Evolutionary conservation across 140 eudicot species (phyloP).

Genomic region (Stevia rebaudiana): DNA sequence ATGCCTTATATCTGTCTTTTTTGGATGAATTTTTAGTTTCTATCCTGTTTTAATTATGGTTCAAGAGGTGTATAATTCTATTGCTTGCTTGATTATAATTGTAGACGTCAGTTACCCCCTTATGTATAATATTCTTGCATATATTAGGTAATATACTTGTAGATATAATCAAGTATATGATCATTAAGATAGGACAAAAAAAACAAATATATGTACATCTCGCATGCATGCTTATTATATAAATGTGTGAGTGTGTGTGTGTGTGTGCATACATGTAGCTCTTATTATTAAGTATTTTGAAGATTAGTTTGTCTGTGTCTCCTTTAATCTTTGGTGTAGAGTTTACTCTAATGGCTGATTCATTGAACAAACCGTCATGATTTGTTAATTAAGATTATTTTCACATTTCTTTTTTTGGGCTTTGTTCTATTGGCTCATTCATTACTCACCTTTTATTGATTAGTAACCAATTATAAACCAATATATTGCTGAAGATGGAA

Average conservation of each 20-base stretch:
- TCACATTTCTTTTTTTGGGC: background rate
- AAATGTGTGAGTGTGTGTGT: too few relatives aligned
- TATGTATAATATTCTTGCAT: background rate
- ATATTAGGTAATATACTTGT: background rate
- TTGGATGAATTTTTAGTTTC: background rate
- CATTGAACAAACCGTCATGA: background rate
- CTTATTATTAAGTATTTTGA: background rate
- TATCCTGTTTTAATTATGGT: background rate
- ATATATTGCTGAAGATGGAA: too few relatives aligned
- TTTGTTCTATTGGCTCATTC: too few relatives aligned
- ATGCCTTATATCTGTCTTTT: background rate
- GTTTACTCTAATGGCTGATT: slow-evolving; percentile 3
- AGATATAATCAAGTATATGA: background rate
- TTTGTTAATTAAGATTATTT: background rate
- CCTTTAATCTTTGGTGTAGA: background rate
- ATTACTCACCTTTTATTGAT: too few relatives aligned
- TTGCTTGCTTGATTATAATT: background rate
- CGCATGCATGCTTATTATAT: too few relatives aligned
- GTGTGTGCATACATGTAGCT: background rate
- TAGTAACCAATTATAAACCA: too few relatives aligned
- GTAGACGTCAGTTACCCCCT: too few relatives aligned
- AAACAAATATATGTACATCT: background rate
- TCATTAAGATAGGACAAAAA: background rate
- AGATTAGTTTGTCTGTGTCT: too few relatives aligned
- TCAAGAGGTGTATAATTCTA: background rate